Conservation (phyloP, 805 yeast genomes). For the Ogataea naganishii region DNA sequence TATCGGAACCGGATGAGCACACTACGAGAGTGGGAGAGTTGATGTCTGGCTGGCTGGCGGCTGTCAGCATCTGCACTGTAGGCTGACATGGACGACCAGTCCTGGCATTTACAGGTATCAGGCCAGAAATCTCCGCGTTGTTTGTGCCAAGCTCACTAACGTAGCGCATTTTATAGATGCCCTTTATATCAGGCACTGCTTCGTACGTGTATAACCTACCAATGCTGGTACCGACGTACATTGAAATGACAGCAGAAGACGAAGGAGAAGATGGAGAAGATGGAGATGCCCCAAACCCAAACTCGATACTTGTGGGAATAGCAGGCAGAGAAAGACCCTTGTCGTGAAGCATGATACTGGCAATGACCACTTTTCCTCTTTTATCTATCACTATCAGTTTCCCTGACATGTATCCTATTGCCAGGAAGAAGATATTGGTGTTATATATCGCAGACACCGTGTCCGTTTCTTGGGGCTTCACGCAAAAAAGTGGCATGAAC, state of each 20-base stretch:
- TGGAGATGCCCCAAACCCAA: conserved; percentile 54
- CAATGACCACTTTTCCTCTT: conserved; percentile 53
- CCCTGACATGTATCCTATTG: conserved; percentile 73
- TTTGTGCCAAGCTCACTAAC: conserved; percentile 40
- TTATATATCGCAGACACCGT: conserved; percentile 53
- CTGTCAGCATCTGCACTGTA: conserved; percentile 45
- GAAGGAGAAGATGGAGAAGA: conserved; percentile 60
- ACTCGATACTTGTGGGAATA: conserved; percentile 56
- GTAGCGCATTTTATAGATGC: conserved; percentile 50
- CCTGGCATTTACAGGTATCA: conserved; percentile 50
- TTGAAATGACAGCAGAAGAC: conserved; percentile 58
- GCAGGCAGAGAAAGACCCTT: conserved; percentile 17
- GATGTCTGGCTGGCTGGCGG: conserved; percentile 33
- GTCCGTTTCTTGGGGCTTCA: conserved; percentile 31
- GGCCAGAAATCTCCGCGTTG: conserved; percentile 40
- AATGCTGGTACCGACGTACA: conserved; percentile 66
- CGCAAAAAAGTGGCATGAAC: conserved; percentile 47
- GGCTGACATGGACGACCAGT: conserved; percentile 65
- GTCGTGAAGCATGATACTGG: conserved; percentile 23
- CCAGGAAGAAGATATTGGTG: conserved; percentile 78
- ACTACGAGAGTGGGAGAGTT: conserved; percentile 55
- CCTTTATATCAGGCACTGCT: conserved; percentile 52
- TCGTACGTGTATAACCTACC: conserved; percentile 66
- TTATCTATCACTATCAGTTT: conserved; percentile 65
- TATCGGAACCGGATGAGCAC: conserved; percentile 46